A percentile compares a stretch with the other conserved stretches of the same genome.
phyloP scores from a whole-genome alignment of 2,329 filamentous ascomycete species.

The Emericellopsis cladophorae region DNA sequence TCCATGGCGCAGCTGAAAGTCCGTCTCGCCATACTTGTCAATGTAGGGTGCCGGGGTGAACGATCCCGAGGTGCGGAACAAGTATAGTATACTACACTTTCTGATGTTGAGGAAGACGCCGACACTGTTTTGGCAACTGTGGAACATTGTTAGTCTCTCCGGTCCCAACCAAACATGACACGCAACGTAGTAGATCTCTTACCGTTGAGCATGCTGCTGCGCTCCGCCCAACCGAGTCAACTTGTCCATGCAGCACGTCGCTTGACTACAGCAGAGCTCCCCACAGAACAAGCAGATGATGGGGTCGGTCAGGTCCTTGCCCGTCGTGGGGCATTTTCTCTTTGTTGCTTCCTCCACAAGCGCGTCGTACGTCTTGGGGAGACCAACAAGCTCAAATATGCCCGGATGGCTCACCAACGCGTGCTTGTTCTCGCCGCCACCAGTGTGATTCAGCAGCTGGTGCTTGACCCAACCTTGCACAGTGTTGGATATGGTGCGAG shows the following conservation, averaged over 20 bases:
- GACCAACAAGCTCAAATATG: constrained; percentile 86
- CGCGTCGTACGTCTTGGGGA: constrained; percentile 84
- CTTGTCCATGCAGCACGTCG: constrained; percentile 70
- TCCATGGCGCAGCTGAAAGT: constrained; percentile 77
- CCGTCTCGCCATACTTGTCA: constrained; percentile 90
- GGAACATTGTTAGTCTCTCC: neutral
- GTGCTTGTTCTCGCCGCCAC: constrained; percentile 13
- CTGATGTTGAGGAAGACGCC: constrained; percentile 96
- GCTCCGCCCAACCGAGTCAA: constrained; percentile 59
- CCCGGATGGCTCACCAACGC: constrained; percentile 59
- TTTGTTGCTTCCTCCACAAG: constrained; percentile 86
- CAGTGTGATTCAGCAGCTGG: constrained; percentile 23
- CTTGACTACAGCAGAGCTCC: constrained; percentile 92
- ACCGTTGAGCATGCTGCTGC: constrained; percentile 82
- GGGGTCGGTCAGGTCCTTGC: constrained; percentile 83
- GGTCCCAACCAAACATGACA: no score
- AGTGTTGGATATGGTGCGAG: constrained; percentile 23
- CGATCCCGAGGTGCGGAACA: constrained; percentile 70
- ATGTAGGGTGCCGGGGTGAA: constrained; percentile 86
- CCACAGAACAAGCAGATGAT: constrained; percentile 91
- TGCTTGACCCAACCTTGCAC: constrained; percentile 65
- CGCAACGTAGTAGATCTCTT: constrained; percentile 22
- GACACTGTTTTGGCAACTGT: constrained; percentile 74
- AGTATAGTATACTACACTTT: constrained; percentile 84
- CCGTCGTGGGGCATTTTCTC: constrained; percentile 73